Evolutionary conservation across 192 early-diverging fungal species (phyloP).

Genomic region (Coemansia sp.): DNA sequence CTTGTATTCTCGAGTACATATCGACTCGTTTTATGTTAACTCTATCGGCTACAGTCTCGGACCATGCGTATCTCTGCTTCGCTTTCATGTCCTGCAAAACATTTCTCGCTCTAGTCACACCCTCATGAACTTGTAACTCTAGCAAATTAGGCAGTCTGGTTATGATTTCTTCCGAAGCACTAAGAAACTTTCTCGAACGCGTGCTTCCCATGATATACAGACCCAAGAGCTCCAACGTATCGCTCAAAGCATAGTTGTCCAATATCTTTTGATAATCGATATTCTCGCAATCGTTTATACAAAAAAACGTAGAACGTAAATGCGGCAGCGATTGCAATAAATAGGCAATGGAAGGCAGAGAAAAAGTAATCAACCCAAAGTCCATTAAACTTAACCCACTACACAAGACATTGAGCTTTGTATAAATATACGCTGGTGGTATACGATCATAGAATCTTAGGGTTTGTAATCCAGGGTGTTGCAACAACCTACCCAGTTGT

Average conservation of each 20-base stretch:
- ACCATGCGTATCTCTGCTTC: slow-evolving; percentile 10
- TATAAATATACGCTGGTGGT: not conserved
- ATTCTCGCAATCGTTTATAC: slow-evolving; percentile 8
- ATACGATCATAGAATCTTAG: slow-evolving; percentile 19
- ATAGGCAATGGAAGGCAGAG: slow-evolving; percentile 1
- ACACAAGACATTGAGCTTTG: not conserved
- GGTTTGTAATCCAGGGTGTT: not conserved
- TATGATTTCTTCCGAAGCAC: slow-evolving; percentile 7
- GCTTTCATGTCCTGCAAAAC: slow-evolving; percentile 1
- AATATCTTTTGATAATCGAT: not conserved
- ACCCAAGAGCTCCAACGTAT: not conserved
- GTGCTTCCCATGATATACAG: slow-evolving; percentile 2
- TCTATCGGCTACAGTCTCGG: slow-evolving; percentile 5
- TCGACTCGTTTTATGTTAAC: not conserved
- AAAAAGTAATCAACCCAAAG: slow-evolving; percentile 13
- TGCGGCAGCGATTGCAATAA: slow-evolving; percentile 1
- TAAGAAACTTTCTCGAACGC: not conserved
- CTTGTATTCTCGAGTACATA: not conserved
- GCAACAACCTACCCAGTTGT: slow-evolving; percentile 8
- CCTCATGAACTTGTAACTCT: slow-evolving; percentile 1
- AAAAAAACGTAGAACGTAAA: slow-evolving; percentile 7
- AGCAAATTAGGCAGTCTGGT: slow-evolving; percentile 5
- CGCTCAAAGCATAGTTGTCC: slow-evolving; percentile 1
- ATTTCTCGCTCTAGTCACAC: not conserved
- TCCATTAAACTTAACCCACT: slow-evolving; percentile 8